These are phyloP conservation scores for Hymenoscyphus linearis DNA, from an alignment of 2,329 filamentous ascomycete genomes.

Conservation along the genomic window DNA sequence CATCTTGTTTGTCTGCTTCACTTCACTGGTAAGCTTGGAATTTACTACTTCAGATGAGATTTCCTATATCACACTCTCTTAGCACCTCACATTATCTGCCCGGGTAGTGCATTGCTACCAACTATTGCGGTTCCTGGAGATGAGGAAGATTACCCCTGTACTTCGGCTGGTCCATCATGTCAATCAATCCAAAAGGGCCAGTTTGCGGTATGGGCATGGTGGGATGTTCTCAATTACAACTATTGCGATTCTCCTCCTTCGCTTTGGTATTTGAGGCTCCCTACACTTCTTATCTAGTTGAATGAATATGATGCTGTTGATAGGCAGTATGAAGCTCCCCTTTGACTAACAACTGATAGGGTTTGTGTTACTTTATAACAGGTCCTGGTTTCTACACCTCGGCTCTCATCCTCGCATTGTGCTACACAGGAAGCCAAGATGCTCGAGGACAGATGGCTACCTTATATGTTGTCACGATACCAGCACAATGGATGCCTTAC, in stretches of 20 bases:
- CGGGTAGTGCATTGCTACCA: constrained; percentile 45
- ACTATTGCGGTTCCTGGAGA: constrained; percentile 55
- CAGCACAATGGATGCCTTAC: constrained; percentile 74
- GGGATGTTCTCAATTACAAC: constrained; percentile 48
- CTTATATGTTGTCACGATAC: constrained; percentile 80
- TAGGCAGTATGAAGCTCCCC: not conserved
- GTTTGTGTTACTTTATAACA: constrained; percentile 45
- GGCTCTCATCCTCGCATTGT: constrained; percentile 72
- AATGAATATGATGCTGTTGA: not conserved
- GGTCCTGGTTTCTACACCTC: constrained; percentile 47
- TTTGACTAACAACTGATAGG: constrained; percentile 35
- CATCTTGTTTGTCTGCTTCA: constrained; percentile 53
- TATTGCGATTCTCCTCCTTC: constrained; percentile 36
- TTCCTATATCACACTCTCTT: constrained; percentile 14
- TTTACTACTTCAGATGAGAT: constrained; percentile 18
- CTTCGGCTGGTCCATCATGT: constrained; percentile 47
- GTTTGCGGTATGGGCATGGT: constrained; percentile 51
- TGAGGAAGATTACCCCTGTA: constrained; percentile 55
- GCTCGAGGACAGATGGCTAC: constrained; percentile 69
- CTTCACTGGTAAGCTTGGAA: constrained; percentile 56
- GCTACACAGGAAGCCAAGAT: constrained; percentile 82
- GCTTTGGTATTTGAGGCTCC: constrained; percentile 34
- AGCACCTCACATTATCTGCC: constrained; percentile 59
- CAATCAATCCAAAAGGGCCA: constrained; percentile 44
- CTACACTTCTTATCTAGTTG: constrained; percentile 28